Base-by-base conservation (phyloP, 2,329 filamentous ascomycete genomes). In the Fusarium dlaminii region DNA sequence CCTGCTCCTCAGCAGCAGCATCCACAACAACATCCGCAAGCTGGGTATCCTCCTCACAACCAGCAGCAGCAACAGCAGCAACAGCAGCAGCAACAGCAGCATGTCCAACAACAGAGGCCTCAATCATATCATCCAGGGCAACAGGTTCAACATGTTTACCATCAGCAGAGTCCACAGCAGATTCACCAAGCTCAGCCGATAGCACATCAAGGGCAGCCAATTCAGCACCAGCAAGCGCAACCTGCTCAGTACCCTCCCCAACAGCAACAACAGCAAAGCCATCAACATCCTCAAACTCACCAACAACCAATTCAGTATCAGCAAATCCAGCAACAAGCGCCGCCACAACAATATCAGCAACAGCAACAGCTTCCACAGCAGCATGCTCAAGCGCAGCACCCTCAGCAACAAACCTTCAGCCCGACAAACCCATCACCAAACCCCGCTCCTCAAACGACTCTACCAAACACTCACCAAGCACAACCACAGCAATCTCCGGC, bases 41-140 rank as follows among this genome's bases (percentile, higher is more conserved):
- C 22, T 5, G 66, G 49, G 4, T 66, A 42, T 51, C 69, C 69
- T 27, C 54, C 37, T 61, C 42, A 69, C 6, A 63, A 73, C 27
- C 70, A 52, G 8, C 68, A 70, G 22, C 54, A 68, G 36, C 70
- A 57, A 10, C 67, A 65, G 8, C 67, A 69, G 18, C 40, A 64
- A n/a, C 70, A 52, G 8, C 68, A 70, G 22, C 54, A 68, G 36
- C 70, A 57, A 10, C 67, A 65, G 8, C 67, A 69, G 18, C 40
- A 64, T 54, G 43, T 15, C 6, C 70, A 60, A 4, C 71, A 69
- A 24, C 46, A 68, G 24, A 43, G 62, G 4, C 55, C 56, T 56
- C 72, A 74, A 6, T 68, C 63, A 1, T 63, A 61, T 37, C 63
- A 68, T 39, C 72, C 64, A 14, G 56, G 46, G 15, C 71, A 72